A percentile compares a stretch with the other conserved stretches of the same genome.
Conservation (phyloP, 768 basidiomycete species). For the Cystofilobasidium ferigula region DNA sequence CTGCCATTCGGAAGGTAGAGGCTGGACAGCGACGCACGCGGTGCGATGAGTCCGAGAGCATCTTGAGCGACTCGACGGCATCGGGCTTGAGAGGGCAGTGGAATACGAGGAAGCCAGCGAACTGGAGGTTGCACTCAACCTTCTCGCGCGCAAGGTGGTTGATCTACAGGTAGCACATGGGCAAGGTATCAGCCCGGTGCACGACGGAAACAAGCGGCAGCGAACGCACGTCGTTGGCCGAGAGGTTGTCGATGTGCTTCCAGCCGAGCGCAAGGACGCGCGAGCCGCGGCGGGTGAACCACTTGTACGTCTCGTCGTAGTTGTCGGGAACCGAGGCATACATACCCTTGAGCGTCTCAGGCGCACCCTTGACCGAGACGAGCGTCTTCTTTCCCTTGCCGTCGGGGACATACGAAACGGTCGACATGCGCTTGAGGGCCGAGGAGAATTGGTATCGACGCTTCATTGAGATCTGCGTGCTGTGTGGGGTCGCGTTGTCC, state of each 20-base stretch:
- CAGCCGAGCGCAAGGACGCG: conserved; percentile 83
- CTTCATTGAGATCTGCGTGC: conserved; percentile 53
- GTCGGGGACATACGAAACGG: conserved; percentile 58
- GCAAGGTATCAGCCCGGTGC: background rate
- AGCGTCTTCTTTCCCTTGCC: conserved; percentile 31
- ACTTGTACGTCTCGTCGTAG: conserved; percentile 92
- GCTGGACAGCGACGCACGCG: conserved; percentile 50
- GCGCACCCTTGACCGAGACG: conserved; percentile 81
- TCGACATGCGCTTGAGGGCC: conserved; percentile 94
- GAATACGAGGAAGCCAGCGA: conserved; percentile 97
- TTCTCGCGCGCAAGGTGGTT: conserved; percentile 72
- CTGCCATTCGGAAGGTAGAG: conserved; percentile 1
- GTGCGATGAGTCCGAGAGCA: conserved; percentile 92
- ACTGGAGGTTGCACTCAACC: conserved; percentile 65
- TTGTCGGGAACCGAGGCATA: conserved; percentile 56
- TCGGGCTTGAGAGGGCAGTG: conserved; percentile 94
- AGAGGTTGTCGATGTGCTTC: conserved; percentile 66
- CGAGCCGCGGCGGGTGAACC: conserved; percentile 83
- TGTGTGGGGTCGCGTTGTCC: conserved; percentile 41
- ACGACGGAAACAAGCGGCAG: background rate
- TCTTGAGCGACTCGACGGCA: conserved; percentile 77
- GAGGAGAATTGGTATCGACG: conserved; percentile 97
- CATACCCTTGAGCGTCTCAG: conserved; percentile 91
- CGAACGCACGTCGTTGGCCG: conserved; percentile 55
- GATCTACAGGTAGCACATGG: conserved; percentile 47